A percentile compares a stretch with the other conserved stretches of the same genome.
phyloP scores from a whole-genome alignment of 805 yeast genomes.

The Wickerhamiella cacticola region DNA sequence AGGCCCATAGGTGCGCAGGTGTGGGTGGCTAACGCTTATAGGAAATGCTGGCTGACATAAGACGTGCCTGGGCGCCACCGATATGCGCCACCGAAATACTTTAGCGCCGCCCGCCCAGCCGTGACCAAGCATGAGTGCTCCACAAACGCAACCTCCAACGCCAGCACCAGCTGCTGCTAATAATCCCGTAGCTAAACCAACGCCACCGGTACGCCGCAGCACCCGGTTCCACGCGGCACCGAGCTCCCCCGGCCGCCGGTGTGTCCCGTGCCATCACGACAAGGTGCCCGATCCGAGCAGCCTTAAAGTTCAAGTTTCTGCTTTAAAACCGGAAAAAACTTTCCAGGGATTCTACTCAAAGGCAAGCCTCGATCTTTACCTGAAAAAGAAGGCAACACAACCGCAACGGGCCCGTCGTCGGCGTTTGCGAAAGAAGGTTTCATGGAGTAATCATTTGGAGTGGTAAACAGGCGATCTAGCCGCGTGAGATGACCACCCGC shows the following conservation, averaged over 20 bases:
- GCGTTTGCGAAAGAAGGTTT: background rate
- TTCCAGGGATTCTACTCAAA: constrained; percentile 2
- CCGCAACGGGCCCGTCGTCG: background rate
- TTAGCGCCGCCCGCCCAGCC: too few relatives aligned
- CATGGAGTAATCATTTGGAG: constrained; percentile 1
- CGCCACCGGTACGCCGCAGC: background rate
- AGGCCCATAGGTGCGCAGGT: constrained; percentile 16
- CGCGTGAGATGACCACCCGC: background rate
- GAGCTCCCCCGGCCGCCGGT: constrained; percentile 9
- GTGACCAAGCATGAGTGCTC: too few relatives aligned
- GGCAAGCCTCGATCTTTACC: background rate
- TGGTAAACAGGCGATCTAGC: background rate
- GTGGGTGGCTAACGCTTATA: too few relatives aligned
- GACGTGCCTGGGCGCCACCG: too few relatives aligned
- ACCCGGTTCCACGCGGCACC: background rate
- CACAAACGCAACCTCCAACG: too few relatives aligned
- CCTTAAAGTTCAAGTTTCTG: background rate
- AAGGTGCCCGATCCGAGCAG: constrained; percentile 1
- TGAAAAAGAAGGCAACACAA: background rate
- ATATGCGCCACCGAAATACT: too few relatives aligned
- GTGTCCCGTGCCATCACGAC: constrained; percentile 3
- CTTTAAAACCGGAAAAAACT: background rate
- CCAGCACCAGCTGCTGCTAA: background rate
- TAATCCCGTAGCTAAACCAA: background rate
- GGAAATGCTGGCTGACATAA: too few relatives aligned